phyloP scores from a whole-genome alignment of 345 rosid genomes.

The Cardiospermum halicacabum region DNA sequence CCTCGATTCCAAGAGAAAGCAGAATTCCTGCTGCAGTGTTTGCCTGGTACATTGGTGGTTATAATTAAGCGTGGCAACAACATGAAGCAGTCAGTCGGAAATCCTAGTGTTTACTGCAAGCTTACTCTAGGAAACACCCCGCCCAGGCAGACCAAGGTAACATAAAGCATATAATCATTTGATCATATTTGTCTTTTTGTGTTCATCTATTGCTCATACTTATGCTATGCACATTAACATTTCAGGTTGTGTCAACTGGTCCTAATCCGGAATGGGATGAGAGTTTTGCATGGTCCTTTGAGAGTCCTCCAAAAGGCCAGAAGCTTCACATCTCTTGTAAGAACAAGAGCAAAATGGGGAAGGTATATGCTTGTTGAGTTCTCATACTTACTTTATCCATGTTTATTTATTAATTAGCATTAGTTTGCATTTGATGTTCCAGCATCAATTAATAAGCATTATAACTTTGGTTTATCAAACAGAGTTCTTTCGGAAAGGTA shows the following conservation, averaged over 20 bases:
- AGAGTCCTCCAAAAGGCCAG: conserved; percentile 98
- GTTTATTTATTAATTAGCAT: neutral
- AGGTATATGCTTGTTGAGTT: conserved; percentile 37
- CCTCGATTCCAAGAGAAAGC: conserved; percentile 99
- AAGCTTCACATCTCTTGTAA: conserved; percentile 97
- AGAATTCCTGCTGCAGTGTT: conserved; percentile 90
- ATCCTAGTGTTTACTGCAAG: conserved; percentile 94
- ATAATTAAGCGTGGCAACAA: conserved; percentile 93
- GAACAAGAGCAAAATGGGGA: conserved; percentile 99
- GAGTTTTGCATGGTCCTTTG: conserved; percentile 96
- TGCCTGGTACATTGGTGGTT: conserved; percentile 94
- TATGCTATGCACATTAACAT: neutral
- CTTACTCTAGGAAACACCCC: conserved; percentile 86
- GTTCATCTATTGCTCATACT: neutral
- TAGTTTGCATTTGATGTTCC: too few species aligned
- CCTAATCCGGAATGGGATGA: conserved; percentile 99
- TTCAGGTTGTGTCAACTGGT: conserved; percentile 89
- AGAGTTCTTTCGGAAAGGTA: conserved; percentile 98
- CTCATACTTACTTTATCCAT: neutral
- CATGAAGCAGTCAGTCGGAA: conserved; percentile 99
- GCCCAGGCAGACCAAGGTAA: conserved; percentile 82
- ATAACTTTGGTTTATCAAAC: conserved; percentile 17
- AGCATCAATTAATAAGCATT: too few species aligned
- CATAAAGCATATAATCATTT: conserved; percentile 6
- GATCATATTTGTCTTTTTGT: neutral